phyloP scores from a whole-genome alignment of 345 rosid genomes.

The Passiflora organensis region DNA sequence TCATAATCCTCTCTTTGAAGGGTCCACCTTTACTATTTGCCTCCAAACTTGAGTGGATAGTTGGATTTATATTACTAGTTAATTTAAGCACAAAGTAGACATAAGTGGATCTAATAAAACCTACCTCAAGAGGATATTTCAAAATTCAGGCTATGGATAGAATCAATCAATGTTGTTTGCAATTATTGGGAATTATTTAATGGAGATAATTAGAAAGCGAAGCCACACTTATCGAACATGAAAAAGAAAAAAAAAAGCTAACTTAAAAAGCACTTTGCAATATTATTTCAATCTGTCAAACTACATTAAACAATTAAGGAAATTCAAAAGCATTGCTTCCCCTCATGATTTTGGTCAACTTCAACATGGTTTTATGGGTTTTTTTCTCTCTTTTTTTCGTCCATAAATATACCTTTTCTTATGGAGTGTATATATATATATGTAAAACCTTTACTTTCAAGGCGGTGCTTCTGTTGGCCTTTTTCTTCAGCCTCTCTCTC shows the following conservation, averaged over 20 bases:
- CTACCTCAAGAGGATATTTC: neutral
- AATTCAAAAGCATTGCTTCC: conserved; percentile 14
- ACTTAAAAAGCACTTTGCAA: conserved; percentile 34
- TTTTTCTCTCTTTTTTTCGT: neutral
- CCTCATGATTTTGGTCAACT: conserved; percentile 26
- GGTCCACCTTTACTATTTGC: too few species aligned
- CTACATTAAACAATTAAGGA: conserved; percentile 9
- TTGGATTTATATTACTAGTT: too few species aligned
- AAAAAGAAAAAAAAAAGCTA: conserved; percentile 43
- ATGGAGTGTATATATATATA: neutral
- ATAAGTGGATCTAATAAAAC: neutral
- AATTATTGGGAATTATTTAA: conserved; percentile 15
- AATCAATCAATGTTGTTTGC: conserved; percentile 7
- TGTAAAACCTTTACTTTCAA: neutral
- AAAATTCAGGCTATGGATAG: conserved; percentile 1
- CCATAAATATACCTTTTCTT: neutral
- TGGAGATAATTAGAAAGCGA: conserved; percentile 21
- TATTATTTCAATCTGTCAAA: conserved; percentile 15
- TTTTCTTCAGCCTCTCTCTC: neutral
- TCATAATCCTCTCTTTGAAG: too few species aligned
- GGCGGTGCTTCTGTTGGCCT: neutral
- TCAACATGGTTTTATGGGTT: conserved; percentile 20
- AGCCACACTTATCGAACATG: conserved; percentile 27
- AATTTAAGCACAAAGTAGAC: neutral
- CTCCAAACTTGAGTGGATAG: too few species aligned